Base-by-base conservation (phyloP, 2,329 filamentous ascomycete genomes). In the Ophiostoma australiae region DNA sequence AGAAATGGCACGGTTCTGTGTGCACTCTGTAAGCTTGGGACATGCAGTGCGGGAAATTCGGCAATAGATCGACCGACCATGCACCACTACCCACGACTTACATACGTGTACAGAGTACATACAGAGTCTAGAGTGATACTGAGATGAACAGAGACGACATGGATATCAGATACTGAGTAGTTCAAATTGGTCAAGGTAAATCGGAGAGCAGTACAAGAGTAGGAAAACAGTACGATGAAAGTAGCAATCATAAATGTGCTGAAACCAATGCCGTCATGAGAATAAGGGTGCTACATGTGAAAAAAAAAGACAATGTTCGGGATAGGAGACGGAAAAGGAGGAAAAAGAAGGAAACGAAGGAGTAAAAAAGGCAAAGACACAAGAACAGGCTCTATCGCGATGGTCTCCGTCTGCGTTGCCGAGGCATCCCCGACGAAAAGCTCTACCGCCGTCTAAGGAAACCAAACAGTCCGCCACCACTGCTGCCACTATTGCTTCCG, bases 401-500 rank as follows among this genome's bases (percentile, higher is more conserved):
- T 35, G 31, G 6, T 15, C 27, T 17, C 31, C 17, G 6, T 37
- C 31, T 65, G 61, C 33, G 31, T 35, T 6, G 31, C 61, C 61
- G 13, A 27, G 52, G 52, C 15, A 15, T 37, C 61, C 61, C 10
- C 13, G 11, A 17, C 58, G 52, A 58, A 11, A 11, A 27, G 52
- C 8, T 13, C 63, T 66, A 66, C 63, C 33, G 63, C 35, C 63
- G 63, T 27, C 63, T 66, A 6, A 66, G n/a, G 35, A 66, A 39
- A 3, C 35, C 63, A 66, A 66, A 66, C 63, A 66, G 63, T 5
- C 69, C 63, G 15, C 67, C 55, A 23, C 70, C 69, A 13, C 61
- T 48, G 44, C 69, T 41, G 31, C 41, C 66, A n/a, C 39, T 48
- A 20, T 33, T 58, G 7, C 2, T 48, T 41, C 41, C 41, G 66